phyloP scores from a whole-genome alignment of 257 asterid species.

The Capsicum chinense region DNA sequence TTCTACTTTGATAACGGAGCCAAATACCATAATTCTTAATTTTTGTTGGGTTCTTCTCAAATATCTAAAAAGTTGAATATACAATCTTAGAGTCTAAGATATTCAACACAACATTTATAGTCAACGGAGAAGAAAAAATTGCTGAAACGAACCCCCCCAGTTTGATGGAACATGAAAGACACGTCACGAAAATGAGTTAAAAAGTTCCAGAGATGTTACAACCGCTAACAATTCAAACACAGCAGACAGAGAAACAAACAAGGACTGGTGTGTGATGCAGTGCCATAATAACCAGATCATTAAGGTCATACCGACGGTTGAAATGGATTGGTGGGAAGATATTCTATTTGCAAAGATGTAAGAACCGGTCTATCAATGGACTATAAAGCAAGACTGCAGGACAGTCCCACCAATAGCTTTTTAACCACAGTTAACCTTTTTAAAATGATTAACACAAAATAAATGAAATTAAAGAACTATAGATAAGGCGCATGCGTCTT shows the following conservation, averaged over 20 bases:
- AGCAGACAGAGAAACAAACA: not conserved
- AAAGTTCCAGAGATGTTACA: not conserved
- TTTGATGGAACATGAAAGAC: not conserved
- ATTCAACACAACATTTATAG: not conserved
- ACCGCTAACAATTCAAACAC: not conserved
- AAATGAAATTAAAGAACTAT: not conserved
- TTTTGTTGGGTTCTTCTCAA: slow-evolving; percentile 87
- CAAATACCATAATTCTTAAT: slow-evolving; percentile 62
- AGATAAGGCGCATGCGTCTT: not conserved
- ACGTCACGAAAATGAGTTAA: not conserved
- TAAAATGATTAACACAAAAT: not conserved
- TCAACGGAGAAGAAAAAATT: no score
- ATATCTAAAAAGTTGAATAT: slow-evolving; percentile 50
- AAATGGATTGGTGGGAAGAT: not conserved
- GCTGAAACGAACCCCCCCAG: not conserved
- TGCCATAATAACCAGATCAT: not conserved
- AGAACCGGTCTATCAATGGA: not conserved
- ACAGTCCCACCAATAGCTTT: not conserved
- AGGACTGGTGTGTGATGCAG: not conserved
- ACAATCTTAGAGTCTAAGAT: not conserved
- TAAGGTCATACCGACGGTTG: not conserved
- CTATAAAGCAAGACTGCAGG: not conserved
- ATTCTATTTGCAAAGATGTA: not conserved
- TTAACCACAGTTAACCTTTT: not conserved
- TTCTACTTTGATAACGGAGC: slow-evolving; percentile 67